Percentiles rank a stretch among this genome's conserved stretches.
These are phyloP conservation scores for Gymnopus androsaceus DNA, from an alignment of 1,284 basidiomycete species.

Conservation along the genomic window DNA sequence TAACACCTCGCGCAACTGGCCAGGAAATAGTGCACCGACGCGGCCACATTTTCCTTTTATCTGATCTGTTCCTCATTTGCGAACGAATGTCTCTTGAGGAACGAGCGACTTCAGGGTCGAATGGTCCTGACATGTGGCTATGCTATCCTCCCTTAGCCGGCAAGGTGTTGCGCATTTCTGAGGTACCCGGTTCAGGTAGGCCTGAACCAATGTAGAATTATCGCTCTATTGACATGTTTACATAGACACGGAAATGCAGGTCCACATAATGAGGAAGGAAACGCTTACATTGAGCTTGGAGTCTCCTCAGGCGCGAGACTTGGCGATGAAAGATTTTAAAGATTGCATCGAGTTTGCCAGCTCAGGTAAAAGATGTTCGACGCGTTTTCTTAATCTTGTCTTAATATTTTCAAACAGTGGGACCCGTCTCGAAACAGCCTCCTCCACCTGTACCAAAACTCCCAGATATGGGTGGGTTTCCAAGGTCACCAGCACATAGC, in stretches of 20 bases:
- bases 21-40: constrained; percentile 70
- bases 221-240: constrained; percentile 9
- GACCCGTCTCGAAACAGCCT: constrained; percentile 48
- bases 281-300: constrained; percentile 70
- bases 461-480: constrained; percentile 22
- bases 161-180: constrained; percentile 82
- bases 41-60: constrained; percentile 90
- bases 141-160: constrained; percentile 95
- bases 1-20: constrained; percentile 78
- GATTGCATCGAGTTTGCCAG: constrained; percentile 86
- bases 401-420: constrained; percentile 7
- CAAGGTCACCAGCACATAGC: not conserved
- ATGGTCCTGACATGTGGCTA: constrained; percentile 87
- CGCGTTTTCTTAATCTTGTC: constrained; percentile 1
- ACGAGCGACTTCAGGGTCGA: constrained; percentile 44
- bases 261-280: constrained; percentile 91
- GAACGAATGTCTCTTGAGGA: constrained; percentile 80
- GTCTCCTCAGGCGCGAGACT: constrained; percentile 65
- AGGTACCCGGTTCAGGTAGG: constrained; percentile 60
- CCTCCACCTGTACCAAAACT: constrained; percentile 61
- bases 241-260: constrained; percentile 70
- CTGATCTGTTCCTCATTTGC: constrained; percentile 89
- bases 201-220: constrained; percentile 6
- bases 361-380: constrained; percentile 52
- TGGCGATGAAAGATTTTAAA: constrained; percentile 72